Evolutionary conservation across 2,329 filamentous ascomycete species (phyloP), one percentile per base, ranked within the genome.

Genomic region (Diplocarpon rosae): DNA sequence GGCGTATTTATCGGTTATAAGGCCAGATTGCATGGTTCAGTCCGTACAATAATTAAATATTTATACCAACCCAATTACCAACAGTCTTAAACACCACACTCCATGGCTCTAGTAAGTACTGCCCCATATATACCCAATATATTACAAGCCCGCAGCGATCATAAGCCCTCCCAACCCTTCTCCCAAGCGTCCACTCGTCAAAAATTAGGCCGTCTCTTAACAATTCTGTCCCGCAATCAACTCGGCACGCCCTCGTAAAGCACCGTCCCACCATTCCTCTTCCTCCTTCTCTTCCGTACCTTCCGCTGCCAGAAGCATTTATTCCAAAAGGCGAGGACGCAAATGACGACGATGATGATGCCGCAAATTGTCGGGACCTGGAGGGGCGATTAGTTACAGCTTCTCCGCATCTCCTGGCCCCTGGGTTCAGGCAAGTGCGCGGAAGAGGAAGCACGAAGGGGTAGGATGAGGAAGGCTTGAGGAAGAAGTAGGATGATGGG

Each of bases 181-280:
- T 14, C 31, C 20, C 20, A 4, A 3, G 20, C 20, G 20, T 24
- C 20, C 7, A n/a, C n/a, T n/a, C n/a, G n/a, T n/a, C n/a, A n/a
- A n/a, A n/a, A n/a, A n/a, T n/a, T n/a, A n/a, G n/a, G n/a, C n/a
- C n/a, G n/a, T n/a, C n/a, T n/a, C n/a, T n/a, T n/a, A n/a, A 24
- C 20, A 24, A 24, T 20, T 15, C 13, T 3, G 14, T 14, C 24
- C 13, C 5, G 14, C 4, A 39, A 11, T 49, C 33, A 59, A 27
- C 56, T 59, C 12, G 79, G 79, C 40, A 84, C 77, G 13, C 80
- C 80, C 58, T 83, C 80, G 64, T 83, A 83, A 54, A 81, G 75
- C 71, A 76, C 79, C 1, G 75, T 75, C 48, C 67, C 66, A 15
- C 64, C 61, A 36, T 62, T 62, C 45, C 63, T 59, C 54, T 71